Conservation (phyloP, 805 yeast species). For the Blastobotrys parvus region DNA sequence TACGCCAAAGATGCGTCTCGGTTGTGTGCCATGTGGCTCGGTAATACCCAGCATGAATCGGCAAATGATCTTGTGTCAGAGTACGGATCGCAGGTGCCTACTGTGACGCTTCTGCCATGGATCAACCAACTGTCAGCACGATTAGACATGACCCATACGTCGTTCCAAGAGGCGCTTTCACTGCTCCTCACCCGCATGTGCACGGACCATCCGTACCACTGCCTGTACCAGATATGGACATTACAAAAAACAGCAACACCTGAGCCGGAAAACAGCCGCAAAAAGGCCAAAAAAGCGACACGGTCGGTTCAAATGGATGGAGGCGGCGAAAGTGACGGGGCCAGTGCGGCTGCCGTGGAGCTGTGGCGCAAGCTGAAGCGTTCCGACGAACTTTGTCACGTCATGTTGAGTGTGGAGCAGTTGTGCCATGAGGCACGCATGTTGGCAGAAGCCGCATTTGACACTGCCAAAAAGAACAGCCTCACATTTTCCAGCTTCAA, state of each 20-base stretch:
- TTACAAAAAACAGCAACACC: constrained; percentile 18
- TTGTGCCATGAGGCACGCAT: neutral
- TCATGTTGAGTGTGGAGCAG: neutral
- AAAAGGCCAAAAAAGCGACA: neutral
- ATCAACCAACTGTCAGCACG: constrained; percentile 72
- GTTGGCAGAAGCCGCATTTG: neutral
- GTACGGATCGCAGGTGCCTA: constrained; percentile 40
- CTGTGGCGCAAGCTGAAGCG: neutral
- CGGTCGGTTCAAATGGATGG: neutral
- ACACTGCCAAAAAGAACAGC: neutral
- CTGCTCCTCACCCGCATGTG: constrained; percentile 41
- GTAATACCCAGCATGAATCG: constrained; percentile 38
- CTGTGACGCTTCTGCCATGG: constrained; percentile 68
- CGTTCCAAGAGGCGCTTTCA: constrained; percentile 50
- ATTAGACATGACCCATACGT: constrained; percentile 41
- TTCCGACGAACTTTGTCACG: neutral
- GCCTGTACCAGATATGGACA: constrained; percentile 40
- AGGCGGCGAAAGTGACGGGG: neutral
- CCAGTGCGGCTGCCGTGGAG: neutral
- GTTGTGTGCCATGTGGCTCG: constrained; percentile 79
- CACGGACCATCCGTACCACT: constrained; percentile 60
- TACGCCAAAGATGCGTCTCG: constrained; percentile 56
- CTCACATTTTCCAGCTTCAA: neutral
- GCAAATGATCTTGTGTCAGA: constrained; percentile 37
- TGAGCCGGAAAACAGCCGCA: neutral